These are phyloP conservation scores for Mycosarcoma maydis DNA, from an alignment of 1,284 basidiomycete species.

Conservation along the genomic window DNA sequence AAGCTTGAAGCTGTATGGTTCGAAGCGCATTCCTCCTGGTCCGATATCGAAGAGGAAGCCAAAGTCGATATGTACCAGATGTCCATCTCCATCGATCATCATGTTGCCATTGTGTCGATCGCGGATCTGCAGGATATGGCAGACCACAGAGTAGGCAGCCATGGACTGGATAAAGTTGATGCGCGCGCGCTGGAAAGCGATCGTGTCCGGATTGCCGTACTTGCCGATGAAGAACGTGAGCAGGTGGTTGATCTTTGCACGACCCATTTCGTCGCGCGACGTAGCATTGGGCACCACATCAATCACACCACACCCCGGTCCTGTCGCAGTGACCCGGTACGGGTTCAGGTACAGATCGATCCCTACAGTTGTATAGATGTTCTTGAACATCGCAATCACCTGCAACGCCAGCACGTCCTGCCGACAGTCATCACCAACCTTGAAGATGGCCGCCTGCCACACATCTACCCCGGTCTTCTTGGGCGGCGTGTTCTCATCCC, in stretches of 20 bases:
- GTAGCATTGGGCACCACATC: conserved; percentile 98
- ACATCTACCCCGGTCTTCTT: conserved; percentile 71
- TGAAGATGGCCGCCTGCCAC: conserved; percentile 99
- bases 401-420: conserved; percentile 97
- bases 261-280: conserved; percentile 98
- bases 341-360: conserved; percentile 92
- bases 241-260: conserved; percentile 96
- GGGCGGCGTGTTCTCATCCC: conserved; percentile 39
- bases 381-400: conserved; percentile 99
- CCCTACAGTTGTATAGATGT: conserved; percentile 87
- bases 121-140: conserved; percentile 96
- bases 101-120: conserved; percentile 99
- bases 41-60: conserved; percentile 98
- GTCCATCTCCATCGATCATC: conserved; percentile 97
- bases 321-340: conserved; percentile 96
- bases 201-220: conserved; percentile 87
- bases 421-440: conserved; percentile 98
- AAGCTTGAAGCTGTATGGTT: conserved; percentile 86
- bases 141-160: conserved; percentile 99
- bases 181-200: conserved; percentile 90
- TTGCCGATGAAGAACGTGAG: conserved; percentile 93
- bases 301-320: conserved; percentile 97
- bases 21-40: conserved; percentile 65
- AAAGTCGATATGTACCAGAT: conserved; percentile 96
- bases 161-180: conserved; percentile 98